Base-by-base conservation (phyloP, 2,329 filamentous ascomycete genomes). In the Orbilia brochopaga region DNA sequence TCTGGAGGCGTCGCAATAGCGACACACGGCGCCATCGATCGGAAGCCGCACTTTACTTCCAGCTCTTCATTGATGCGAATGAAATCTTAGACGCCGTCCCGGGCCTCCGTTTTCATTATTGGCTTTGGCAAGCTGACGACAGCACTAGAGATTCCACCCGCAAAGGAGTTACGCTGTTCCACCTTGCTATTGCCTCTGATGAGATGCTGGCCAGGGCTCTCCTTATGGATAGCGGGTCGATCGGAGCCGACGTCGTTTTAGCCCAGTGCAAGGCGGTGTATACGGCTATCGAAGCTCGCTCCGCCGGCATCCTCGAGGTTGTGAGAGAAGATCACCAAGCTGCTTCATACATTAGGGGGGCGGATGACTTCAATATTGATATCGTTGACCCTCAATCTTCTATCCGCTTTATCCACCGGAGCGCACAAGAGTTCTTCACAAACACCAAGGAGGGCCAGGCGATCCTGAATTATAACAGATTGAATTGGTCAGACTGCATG, bases 51-150 rank as follows among this genome's bases (percentile, higher is more conserved):
- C 40, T 44, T 15, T 44, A 44, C 40, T 17, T 44, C 40, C 40
- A 44, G 40, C 40, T 44, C 11, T 44, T 44, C 40, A 44, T 44
- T 44, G 40, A 44, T 44, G 40, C 40, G 40, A 44, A 44, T 44
- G 13, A 44, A 44, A 44, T 44, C 40, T 17, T 44, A 5, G 13
- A 44, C 17, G 13, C 40, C 17, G 17, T 44, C 40, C 40, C 40
- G 17, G 40, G 40, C 40, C 40, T 44, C 40, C 40, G 40, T 44
- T 44, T 44, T 44, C 40, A 17, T 13, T 44, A 44, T 17, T 44
- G 40, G 40, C 4, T 15, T 44, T 44, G 40, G 40, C 40, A 44
- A 17, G 17, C 13, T 17, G 5, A 44, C 40, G 40, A 15, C 35
- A 37, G 35, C 35, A 37, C 11, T 15, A 44, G 3, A 13, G 13